These are phyloP conservation scores for Entonaema liquescens DNA, from an alignment of 495 filamentous ascomycete species.

Conservation along the genomic window DNA sequence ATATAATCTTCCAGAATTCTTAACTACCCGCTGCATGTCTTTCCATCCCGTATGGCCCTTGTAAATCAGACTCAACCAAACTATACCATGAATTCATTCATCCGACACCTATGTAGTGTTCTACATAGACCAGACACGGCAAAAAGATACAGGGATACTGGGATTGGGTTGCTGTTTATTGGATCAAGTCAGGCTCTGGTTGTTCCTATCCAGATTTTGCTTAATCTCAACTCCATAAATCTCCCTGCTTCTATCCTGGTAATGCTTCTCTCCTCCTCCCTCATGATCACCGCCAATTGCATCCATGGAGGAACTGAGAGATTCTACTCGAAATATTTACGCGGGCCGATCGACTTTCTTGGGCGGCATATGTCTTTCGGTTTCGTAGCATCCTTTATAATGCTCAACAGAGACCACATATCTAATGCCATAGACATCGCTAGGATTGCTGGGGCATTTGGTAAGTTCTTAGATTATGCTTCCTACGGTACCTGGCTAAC, in stretches of 20 bases:
- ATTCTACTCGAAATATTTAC: conserved; percentile 49
- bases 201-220: conserved; percentile 35
- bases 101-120: conserved; percentile 35
- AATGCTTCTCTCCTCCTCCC: conserved; percentile 32
- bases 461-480: conserved; percentile 37
- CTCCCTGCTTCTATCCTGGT: conserved; percentile 43
- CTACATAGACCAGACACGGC: conserved; percentile 31
- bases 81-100: conserved; percentile 24
- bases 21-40: conserved; percentile 33
- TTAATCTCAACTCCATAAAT: conserved; percentile 40
- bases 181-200: conserved; percentile 35
- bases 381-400: conserved; percentile 56
- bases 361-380: conserved; percentile 61
- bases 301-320: conserved; percentile 27
- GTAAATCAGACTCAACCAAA: conserved; percentile 22
- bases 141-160: conserved; percentile 41
- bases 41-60: conserved; percentile 21
- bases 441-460: conserved; percentile 50
- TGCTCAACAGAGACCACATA: conserved; percentile 53
- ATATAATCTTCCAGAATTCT: conserved; percentile 5
- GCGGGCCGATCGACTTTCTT: conserved; percentile 51
- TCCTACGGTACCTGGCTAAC: conserved; percentile 2
- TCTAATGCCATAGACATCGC: conserved; percentile 44
- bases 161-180: conserved; percentile 36
- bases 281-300: conserved; percentile 33